Percentiles rank a stretch among this genome's conserved stretches.
These are phyloP conservation scores for Lactarius evosmus DNA, from an alignment of 768 basidiomycete species.

Conservation along the genomic window DNA sequence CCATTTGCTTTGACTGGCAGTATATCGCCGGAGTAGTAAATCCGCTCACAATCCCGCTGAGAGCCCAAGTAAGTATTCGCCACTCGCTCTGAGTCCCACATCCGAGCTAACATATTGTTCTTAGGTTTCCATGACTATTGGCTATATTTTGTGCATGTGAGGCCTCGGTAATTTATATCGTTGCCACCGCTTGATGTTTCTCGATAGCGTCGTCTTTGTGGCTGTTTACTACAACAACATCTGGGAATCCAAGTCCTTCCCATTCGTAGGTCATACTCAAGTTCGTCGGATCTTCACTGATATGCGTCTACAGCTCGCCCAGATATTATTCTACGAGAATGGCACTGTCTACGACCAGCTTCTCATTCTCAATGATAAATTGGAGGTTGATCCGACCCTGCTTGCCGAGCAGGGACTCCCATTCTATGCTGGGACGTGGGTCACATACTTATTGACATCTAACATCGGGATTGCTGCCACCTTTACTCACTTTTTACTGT, in stretches of 20 bases:
- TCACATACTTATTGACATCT: conserved; percentile 42
- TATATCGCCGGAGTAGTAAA: conserved; percentile 36
- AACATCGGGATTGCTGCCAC: conserved; percentile 51
- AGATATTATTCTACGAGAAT: conserved; percentile 31
- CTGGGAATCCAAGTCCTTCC: conserved; percentile 29
- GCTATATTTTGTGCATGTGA: conserved; percentile 51
- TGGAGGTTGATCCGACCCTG: conserved; percentile 42
- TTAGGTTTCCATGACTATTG: conserved; percentile 49
- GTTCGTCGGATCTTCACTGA: background rate
- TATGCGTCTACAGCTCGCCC: conserved; percentile 27
- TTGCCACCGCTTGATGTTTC: background rate
- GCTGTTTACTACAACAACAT: conserved; percentile 33
- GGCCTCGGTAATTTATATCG: conserved; percentile 13
- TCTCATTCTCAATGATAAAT: conserved; percentile 37
- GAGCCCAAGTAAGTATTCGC: conserved; percentile 37
- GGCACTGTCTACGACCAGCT: conserved; percentile 31
- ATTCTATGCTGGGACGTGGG: conserved; percentile 48
- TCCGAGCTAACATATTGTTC: background rate
- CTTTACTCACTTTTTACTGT: conserved; percentile 46
- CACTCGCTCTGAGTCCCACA: background rate
- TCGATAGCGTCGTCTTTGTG: conserved; percentile 29
- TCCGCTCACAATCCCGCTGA: conserved; percentile 53
- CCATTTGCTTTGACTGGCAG: conserved; percentile 32
- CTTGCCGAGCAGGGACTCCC: conserved; percentile 44
- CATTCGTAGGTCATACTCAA: conserved; percentile 15